phyloP scores from a whole-genome alignment of 306 rosid genomes.

The Ceratonia siliqua region DNA sequence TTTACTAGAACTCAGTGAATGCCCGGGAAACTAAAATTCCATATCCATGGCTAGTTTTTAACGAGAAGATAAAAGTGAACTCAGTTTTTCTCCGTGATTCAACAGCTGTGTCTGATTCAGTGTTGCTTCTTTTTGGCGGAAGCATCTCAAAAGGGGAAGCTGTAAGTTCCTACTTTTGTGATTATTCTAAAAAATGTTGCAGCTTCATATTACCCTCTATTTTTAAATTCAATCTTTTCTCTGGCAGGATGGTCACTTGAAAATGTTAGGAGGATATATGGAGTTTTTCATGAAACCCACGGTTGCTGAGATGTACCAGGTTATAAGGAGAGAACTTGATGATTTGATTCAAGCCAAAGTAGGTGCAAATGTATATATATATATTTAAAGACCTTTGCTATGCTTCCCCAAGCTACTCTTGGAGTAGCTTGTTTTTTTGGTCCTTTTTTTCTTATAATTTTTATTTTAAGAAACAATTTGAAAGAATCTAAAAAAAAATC shows the following conservation, averaged over 20 bases:
- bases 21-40: conserved; percentile 89
- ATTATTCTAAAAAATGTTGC: background rate
- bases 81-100: conserved; percentile 96
- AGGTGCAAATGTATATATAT: conserved; percentile 41
- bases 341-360: conserved; percentile 83
- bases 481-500: too few species aligned
- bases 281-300: conserved; percentile 89
- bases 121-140: conserved; percentile 91
- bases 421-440: too few species aligned
- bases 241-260: conserved; percentile 80
- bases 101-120: conserved; percentile 86
- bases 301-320: conserved; percentile 70
- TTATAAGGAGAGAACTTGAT: conserved; percentile 72
- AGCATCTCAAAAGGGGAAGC: conserved; percentile 64
- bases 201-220: background rate
- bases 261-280: conserved; percentile 93
- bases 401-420: conserved; percentile 28
- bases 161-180: conserved; percentile 47
- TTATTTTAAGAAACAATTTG: too few species aligned
- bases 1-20: conserved; percentile 85
- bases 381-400: too few species aligned
- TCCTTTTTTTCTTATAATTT: too few species aligned
- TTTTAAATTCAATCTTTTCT: conserved; percentile 22
- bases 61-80: conserved; percentile 96
- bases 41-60: conserved; percentile 94